A percentile compares a stretch with the other conserved stretches of the same genome.
Evolutionary conservation across 164 flowering plant genomes (phyloP).

Genomic region (Piper betle): DNA sequence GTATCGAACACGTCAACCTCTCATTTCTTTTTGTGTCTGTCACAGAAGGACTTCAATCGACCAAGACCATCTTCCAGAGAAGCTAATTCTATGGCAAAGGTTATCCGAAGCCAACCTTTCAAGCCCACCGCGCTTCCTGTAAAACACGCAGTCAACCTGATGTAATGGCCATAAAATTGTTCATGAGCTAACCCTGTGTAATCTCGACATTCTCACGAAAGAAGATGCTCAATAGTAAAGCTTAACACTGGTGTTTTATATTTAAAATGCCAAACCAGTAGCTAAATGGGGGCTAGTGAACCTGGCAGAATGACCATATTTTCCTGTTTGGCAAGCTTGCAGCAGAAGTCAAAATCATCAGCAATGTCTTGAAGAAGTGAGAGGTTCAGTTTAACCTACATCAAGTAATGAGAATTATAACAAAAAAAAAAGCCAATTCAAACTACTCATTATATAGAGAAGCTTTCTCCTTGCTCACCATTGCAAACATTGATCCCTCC

Average conservation of each 20-base stretch:
- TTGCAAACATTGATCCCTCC: slow-evolving; percentile 70
- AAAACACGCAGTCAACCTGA: neutral
- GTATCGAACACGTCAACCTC: neutral
- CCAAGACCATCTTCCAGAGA: slow-evolving; percentile 48
- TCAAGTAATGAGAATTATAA: neutral
- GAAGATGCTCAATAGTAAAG: neutral
- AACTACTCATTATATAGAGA: neutral
- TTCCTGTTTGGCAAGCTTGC: slow-evolving; percentile 74
- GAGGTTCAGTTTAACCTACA: slow-evolving; percentile 50
- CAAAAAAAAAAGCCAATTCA: neutral
- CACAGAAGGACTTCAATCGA: slow-evolving; percentile 48
- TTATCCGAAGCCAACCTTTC: slow-evolving; percentile 63
- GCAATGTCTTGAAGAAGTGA: slow-evolving; percentile 39
- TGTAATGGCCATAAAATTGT: neutral
- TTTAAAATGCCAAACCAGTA: neutral
- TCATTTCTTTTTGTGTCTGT: slow-evolving; percentile 30
- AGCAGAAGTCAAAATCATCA: slow-evolving; percentile 80
- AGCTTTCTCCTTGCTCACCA: slow-evolving; percentile 18
- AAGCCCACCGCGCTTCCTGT: slow-evolving; percentile 19
- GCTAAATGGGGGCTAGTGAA: slow-evolving; percentile 9
- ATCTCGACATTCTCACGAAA: too few species aligned
- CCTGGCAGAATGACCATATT: slow-evolving; percentile 74
- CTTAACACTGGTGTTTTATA: neutral
- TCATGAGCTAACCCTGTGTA: too few species aligned
- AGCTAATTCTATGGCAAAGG: slow-evolving; percentile 56